Evolutionary conservation across 2,329 filamentous ascomycete genomes (phyloP).

Genomic region (Fusarium succisae): DNA sequence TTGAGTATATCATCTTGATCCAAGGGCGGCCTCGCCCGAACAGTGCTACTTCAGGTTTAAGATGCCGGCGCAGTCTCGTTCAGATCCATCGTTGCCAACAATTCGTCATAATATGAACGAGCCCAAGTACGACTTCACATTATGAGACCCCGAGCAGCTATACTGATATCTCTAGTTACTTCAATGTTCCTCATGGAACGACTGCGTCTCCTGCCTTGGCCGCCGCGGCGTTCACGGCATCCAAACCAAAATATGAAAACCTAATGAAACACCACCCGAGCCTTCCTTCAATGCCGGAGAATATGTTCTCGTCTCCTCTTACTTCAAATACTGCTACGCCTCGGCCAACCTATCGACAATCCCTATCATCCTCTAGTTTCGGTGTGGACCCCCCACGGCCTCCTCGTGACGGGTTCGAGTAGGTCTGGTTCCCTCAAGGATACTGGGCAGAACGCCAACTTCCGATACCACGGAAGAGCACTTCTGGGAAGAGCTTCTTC

Average conservation of each 20-base stretch:
- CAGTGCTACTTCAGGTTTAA: neutral
- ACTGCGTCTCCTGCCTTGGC: constrained; percentile 29
- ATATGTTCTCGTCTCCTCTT: constrained; percentile 1
- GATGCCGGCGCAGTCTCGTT: constrained; percentile 34
- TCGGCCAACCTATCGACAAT: neutral
- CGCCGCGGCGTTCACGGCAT: neutral
- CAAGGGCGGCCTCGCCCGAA: neutral
- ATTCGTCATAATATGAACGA: constrained; percentile 25
- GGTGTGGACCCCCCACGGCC: constrained; percentile 64
- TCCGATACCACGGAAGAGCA: constrained; percentile 44
- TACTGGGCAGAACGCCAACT: constrained; percentile 69
- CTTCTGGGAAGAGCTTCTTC: constrained; percentile 49
- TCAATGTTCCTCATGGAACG: constrained; percentile 41
- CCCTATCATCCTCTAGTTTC: constrained; percentile 31
- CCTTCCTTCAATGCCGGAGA: constrained; percentile 20
- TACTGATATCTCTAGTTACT: constrained; percentile 43
- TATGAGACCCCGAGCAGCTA: accelerated
- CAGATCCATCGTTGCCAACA: constrained; percentile 17
- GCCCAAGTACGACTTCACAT: constrained; percentile 32
- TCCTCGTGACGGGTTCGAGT: constrained; percentile 64
- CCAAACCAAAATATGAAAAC: constrained; percentile 11
- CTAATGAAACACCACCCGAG: constrained; percentile 32
- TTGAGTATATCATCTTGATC: neutral
- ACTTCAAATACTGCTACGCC: constrained; percentile 7
- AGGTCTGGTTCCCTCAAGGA: constrained; percentile 71